These are phyloP conservation scores for Pyrenophora tritici-repentis DNA, from an alignment of 2,329 filamentous ascomycete species.

Conservation along the genomic window DNA sequence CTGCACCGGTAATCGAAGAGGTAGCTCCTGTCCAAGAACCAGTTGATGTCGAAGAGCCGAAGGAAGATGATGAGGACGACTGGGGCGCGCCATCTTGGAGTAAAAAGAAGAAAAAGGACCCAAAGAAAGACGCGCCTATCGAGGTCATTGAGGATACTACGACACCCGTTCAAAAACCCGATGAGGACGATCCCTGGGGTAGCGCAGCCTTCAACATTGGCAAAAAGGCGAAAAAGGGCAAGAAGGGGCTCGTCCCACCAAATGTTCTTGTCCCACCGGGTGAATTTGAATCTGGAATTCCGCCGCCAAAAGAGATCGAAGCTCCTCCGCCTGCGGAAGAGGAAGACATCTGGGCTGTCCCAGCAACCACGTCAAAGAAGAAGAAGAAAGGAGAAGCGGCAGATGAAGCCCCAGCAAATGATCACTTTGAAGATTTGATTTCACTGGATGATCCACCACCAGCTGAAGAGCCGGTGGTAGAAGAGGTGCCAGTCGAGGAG, in stretches of 20 bases:
- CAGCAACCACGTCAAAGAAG: slow-evolving; percentile 35
- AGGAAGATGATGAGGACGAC: slow-evolving; percentile 58
- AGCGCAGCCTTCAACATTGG: slow-evolving; percentile 48
- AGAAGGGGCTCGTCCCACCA: slow-evolving; percentile 57
- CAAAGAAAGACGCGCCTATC: slow-evolving; percentile 47
- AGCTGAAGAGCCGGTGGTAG: slow-evolving; percentile 13
- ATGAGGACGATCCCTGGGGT: slow-evolving; percentile 48
- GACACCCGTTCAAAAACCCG: slow-evolving; percentile 51
- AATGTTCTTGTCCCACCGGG: slow-evolving; percentile 56
- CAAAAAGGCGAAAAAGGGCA: slow-evolving; percentile 62
- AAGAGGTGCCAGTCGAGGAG: slow-evolving; percentile 23
- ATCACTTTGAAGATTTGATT: slow-evolving; percentile 41
- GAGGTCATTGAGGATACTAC: slow-evolving; percentile 49
- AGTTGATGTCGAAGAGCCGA: slow-evolving; percentile 57
- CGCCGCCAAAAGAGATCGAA: slow-evolving; percentile 61
- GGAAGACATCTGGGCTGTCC: slow-evolving; percentile 38
- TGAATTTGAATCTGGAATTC: slow-evolving; percentile 42
- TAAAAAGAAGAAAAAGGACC: slow-evolving; percentile 51
- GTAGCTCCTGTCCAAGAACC: slow-evolving; percentile 47
- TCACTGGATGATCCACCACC: slow-evolving; percentile 37
- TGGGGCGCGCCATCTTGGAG: slow-evolving; percentile 63
- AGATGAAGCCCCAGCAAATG: slow-evolving; percentile 27
- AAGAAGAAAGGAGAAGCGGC: slow-evolving; percentile 40
- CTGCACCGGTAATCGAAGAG: slow-evolving; percentile 38
- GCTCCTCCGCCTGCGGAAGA: slow-evolving; percentile 43